Base-by-base conservation (phyloP, 345 rosid species). In the Hibiscus syriacus region DNA sequence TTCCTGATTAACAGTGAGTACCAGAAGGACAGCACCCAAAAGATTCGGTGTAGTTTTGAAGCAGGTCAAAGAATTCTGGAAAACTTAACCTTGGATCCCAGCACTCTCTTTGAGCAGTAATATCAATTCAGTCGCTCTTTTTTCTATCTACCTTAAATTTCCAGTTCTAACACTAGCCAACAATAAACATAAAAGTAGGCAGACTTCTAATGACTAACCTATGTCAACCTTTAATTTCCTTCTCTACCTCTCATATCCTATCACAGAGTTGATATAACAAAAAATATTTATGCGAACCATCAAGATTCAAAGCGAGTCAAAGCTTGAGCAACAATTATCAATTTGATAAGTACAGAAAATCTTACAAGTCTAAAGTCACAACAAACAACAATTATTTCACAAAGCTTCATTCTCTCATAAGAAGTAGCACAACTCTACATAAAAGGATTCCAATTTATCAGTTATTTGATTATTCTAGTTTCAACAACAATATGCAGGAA, bases 401-500 rank as follows among this genome's bases (percentile, higher is more conserved):
- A 57, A n/a, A 30, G 43, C 13, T 32, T 57, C 43, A 29, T 9
- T 58, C 14, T 32, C 14, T 17, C 60, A 8, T 32, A 57, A 43
- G 54, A 12, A 19, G 50, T 11, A 26, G 27, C 16, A 20, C 16
- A 12, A 10, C 26, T 30, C 12, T 34, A 36, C 45, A 48, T 25
- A 23, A 68, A 11, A 45, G 5, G 30, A 34, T 9, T 63, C 60
- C 19, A 32, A 10, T 32, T 2, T 32, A 27, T 69, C 66, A 53
- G 25, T 19, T 16, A 49, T 39, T 38, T 25, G 17, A 63, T n/a
- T n/a, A 55, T 38, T 13, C 29, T 55, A 52, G 45, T 55, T 55
- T 53, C 36, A 46, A 73, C 34, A 65, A 54, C 46, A 61, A 55
- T 41, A 59, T 32, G 66, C 52, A 46, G 32, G 39, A 36, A 5